phyloP scores from a whole-genome alignment of 352 stramenopile genomes.

The Blastocystis sp. region DNA sequence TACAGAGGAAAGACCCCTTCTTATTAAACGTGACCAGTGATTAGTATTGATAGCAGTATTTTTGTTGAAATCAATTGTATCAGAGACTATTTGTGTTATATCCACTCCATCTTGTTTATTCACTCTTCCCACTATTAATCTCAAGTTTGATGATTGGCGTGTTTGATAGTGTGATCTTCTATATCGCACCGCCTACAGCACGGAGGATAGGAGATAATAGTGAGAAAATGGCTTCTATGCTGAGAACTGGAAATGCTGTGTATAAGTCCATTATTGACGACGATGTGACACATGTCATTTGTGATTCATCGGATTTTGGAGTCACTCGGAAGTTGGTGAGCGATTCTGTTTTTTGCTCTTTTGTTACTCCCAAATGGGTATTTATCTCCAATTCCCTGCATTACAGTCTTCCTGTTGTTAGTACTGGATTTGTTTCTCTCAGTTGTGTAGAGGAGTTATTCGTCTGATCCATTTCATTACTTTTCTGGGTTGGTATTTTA shows the following conservation, averaged over 20 bases:
- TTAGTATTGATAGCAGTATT: neutral
- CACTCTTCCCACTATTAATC: neutral
- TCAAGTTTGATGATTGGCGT: constrained; percentile 10
- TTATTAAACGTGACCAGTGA: neutral
- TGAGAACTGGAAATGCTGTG: constrained; percentile 19
- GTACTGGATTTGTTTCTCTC: neutral
- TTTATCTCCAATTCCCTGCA: constrained; percentile 51
- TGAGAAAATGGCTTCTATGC: constrained; percentile 15
- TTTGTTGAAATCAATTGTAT: neutral
- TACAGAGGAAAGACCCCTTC: neutral
- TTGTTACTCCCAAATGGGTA: constrained; percentile 55
- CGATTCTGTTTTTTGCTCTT: constrained; percentile 46
- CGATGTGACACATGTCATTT: constrained; percentile 50
- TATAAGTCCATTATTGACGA: constrained; percentile 16
- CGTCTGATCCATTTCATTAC: constrained; percentile 24
- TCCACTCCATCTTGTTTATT: neutral
- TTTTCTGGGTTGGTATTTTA: constrained; percentile 58
- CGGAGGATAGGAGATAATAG: constrained; percentile 12
- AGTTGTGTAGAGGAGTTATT: constrained; percentile 48
- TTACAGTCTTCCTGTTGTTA: constrained; percentile 50
- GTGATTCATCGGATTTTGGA: constrained; percentile 9
- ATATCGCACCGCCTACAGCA: constrained; percentile 19
- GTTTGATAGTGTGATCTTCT: constrained; percentile 40
- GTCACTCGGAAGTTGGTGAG: constrained; percentile 4
- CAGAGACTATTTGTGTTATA: neutral